These are phyloP conservation scores for Kodamaea kakaduensis DNA, from an alignment of 805 yeast genomes.

Conservation along the genomic window DNA sequence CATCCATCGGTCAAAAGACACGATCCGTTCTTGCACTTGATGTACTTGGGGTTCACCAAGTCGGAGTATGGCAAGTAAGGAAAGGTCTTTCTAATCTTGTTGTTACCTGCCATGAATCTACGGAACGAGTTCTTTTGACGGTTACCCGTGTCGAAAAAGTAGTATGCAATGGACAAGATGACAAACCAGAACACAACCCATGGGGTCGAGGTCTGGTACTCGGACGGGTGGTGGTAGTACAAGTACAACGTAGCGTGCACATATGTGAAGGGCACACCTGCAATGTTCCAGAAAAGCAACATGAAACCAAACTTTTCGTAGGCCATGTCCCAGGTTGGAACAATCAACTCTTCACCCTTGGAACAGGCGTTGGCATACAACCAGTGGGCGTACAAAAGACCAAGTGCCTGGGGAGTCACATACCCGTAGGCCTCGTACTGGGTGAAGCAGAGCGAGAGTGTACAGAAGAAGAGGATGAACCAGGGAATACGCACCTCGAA, in stretches of 20 bases:
- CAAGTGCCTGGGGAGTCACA: slow-evolving; percentile 69
- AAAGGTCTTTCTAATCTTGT: slow-evolving; percentile 74
- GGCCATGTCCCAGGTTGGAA: slow-evolving; percentile 99
- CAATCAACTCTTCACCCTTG: slow-evolving; percentile 95
- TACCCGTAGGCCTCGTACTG: slow-evolving; percentile 82
- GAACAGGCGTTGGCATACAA: slow-evolving; percentile 95
- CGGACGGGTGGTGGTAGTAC: slow-evolving; percentile 77
- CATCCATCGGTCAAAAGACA: slow-evolving; percentile 88
- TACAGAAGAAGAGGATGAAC: slow-evolving; percentile 80
- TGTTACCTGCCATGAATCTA: slow-evolving; percentile 76
- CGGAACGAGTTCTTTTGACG: slow-evolving; percentile 95
- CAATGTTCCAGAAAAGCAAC: slow-evolving; percentile 98
- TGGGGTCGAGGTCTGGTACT: slow-evolving; percentile 65
- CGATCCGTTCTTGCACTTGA: slow-evolving; percentile 82
- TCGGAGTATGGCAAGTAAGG: slow-evolving; percentile 88
- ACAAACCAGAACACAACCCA: slow-evolving; percentile 58
- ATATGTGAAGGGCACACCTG: slow-evolving; percentile 98
- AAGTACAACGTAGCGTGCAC: slow-evolving; percentile 88
- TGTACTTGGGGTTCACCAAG: slow-evolving; percentile 77
- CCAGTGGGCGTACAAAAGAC: slow-evolving; percentile 82
- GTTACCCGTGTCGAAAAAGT: slow-evolving; percentile 90
- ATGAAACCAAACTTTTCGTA: slow-evolving; percentile 99
- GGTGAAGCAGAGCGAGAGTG: slow-evolving; percentile 68
- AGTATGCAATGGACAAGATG: slow-evolving; percentile 67
- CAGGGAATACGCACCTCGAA: slow-evolving; percentile 97